Evolutionary conservation across 352 stramenopile genomes (phyloP).

Genomic region (Nothophytophthora sp.): DNA sequence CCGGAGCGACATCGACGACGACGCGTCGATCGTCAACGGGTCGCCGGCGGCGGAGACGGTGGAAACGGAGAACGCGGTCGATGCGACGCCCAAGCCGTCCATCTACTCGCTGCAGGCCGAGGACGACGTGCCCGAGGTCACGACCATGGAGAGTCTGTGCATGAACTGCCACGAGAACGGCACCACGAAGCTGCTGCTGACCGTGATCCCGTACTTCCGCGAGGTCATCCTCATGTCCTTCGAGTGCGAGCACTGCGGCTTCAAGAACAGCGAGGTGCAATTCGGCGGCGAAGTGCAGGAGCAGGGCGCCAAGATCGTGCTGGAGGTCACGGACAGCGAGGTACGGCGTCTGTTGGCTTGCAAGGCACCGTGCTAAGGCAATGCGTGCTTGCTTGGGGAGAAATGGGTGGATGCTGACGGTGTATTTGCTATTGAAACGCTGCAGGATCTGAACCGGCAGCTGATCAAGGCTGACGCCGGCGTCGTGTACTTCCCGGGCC

Average conservation of each 20-base stretch:
- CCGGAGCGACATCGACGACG: slow-evolving; percentile 24
- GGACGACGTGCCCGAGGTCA: slow-evolving; percentile 61
- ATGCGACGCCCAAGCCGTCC: slow-evolving; percentile 18
- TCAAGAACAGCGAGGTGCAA: slow-evolving; percentile 76
- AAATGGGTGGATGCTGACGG: neutral
- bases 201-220: slow-evolving; percentile 94
- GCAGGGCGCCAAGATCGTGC: slow-evolving; percentile 54
- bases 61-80: slow-evolving; percentile 4
- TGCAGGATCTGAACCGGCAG: slow-evolving; percentile 87
- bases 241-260: slow-evolving; percentile 88
- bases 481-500: slow-evolving; percentile 63
- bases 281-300: slow-evolving; percentile 76
- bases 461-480: slow-evolving; percentile 91
- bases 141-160: slow-evolving; percentile 82
- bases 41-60: neutral
- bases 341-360: no score
- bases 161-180: slow-evolving; percentile 90
- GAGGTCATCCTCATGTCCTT: slow-evolving; percentile 95
- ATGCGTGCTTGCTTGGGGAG: neutral
- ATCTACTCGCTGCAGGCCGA: slow-evolving; percentile 48
- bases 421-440: slow-evolving; percentile 1
- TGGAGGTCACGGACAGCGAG: slow-evolving; percentile 40
- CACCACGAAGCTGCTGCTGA: slow-evolving; percentile 90
- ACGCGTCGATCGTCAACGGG: neutral
- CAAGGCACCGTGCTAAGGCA: neutral